Base-by-base conservation (phyloP, 495 filamentous ascomycete species). In the Daldinia loculata region DNA sequence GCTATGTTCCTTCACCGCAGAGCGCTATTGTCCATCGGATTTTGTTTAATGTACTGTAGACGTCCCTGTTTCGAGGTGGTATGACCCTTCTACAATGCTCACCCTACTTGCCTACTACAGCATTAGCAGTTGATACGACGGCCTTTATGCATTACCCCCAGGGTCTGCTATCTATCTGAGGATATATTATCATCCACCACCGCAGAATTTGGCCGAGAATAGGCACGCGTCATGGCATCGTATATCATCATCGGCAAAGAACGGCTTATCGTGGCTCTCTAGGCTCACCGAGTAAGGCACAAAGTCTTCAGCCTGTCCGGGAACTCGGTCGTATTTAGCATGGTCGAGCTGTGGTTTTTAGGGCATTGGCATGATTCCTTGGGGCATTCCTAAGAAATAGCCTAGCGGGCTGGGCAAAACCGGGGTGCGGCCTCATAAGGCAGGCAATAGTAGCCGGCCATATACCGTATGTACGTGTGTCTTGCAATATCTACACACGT, bases 121-220 rank as follows among this genome's bases (percentile, higher is more conserved):
- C 5, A 43, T 58, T 63, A 45, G 53, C 43, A 6, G 52, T 58
- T 27, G 45, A 59, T 67, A 38, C 63, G 19, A 71, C 69, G 12
- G 19, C 43, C 32, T 38, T 57, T 51, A 61, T 66, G 56, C 50
- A 50, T 4, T 36, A 14, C 34, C 34, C 11, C 34, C 12, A 14
- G 14, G 34, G 34, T 4, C 34, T 14, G n/a, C 17, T 60, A 36
- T 36, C 59, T 67, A 57, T 32, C 9, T 62, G 41, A 39, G 52
- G 58, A 52, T 58, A 27, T 59, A 67, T 57, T 38, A 24, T 64
- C 22, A 62, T 59, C 59, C 53, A 60, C 61, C 11, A 53, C 50
- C 27, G 4, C 26, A 4, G 52, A 67, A 59, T 71, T 67, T 71
- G 58, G 53, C 69, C 69, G 63, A 71, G 53, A 59, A 43, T 45